Evolutionary conservation across 768 basidiomycete species (phyloP).

Genomic region (Arthromyces matolae): DNA sequence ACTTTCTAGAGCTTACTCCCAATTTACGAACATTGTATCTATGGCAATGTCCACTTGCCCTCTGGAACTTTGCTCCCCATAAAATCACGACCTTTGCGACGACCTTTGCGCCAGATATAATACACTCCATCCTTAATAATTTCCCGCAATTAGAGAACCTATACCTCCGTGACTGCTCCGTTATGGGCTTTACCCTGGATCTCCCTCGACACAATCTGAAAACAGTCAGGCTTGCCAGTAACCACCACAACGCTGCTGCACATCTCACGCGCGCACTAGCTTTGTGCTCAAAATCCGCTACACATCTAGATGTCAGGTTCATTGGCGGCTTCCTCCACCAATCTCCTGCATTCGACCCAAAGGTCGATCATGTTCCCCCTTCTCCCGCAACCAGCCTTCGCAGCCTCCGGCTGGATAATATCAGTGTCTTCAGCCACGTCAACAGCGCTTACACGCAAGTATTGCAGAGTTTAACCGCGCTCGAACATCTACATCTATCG

Average conservation of each 20-base stretch:
- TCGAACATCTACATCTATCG: slow-evolving; percentile 24
- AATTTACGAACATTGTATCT: slow-evolving; percentile 24
- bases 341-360: slow-evolving; percentile 19
- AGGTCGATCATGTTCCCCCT: not conserved
- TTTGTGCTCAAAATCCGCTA: slow-evolving; percentile 19
- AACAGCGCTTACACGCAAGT: slow-evolving; percentile 21
- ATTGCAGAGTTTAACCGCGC: slow-evolving; percentile 18
- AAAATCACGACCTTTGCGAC: slow-evolving; percentile 24
- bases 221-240: slow-evolving; percentile 24
- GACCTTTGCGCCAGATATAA: slow-evolving; percentile 25
- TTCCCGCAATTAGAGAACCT: slow-evolving; percentile 22
- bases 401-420: slow-evolving; percentile 25
- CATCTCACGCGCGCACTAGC: slow-evolving; percentile 21
- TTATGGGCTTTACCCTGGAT: slow-evolving; percentile 19
- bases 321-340: slow-evolving; percentile 25
- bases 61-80: slow-evolving; percentile 22
- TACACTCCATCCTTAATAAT: slow-evolving; percentile 21
- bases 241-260: slow-evolving; percentile 23
- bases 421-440: slow-evolving; percentile 23
- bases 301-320: slow-evolving; percentile 24
- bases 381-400: slow-evolving; percentile 14
- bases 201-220: slow-evolving; percentile 22
- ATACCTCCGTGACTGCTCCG: slow-evolving; percentile 25
- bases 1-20: slow-evolving; percentile 21
- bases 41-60: slow-evolving; percentile 24